Conservation (phyloP, 371 early-diverging fungal genomes). For the Mortierella sp. region DNA sequence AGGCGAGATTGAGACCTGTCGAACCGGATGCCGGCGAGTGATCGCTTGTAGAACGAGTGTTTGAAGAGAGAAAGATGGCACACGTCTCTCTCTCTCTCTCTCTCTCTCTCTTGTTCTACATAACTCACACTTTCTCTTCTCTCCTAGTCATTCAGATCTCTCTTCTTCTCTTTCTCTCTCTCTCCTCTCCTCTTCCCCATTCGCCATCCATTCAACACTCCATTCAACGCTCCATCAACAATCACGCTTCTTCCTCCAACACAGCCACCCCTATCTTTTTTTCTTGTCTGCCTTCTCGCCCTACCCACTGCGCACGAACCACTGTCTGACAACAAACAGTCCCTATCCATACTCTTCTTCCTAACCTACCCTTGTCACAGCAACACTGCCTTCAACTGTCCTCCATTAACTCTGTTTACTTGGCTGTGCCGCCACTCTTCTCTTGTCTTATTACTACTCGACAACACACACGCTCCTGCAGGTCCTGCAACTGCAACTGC, state of each 20-base stretch:
- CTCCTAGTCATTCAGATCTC: background rate
- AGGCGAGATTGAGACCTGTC: background rate
- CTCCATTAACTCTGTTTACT: background rate
- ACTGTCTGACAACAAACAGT: background rate
- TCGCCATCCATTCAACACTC: background rate
- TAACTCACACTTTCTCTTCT: background rate
- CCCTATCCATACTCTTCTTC: background rate
- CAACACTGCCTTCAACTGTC: background rate
- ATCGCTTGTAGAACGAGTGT: too few species aligned
- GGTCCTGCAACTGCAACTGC: background rate
- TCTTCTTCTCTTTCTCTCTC: background rate
- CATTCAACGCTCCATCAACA: background rate
- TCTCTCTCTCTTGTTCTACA: background rate
- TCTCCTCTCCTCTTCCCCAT: background rate
- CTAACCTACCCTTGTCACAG: background rate
- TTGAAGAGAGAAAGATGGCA: too few species aligned
- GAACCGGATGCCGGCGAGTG: background rate
- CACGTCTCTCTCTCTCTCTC: background rate
- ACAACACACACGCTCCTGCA: background rate
- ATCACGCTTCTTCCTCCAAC: background rate
- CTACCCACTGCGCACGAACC: slow-evolving; percentile 3
- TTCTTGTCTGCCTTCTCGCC: background rate
- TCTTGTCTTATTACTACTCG: background rate
- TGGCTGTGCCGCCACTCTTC: background rate
- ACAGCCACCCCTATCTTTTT: background rate